Base-by-base conservation (phyloP, 495 filamentous ascomycete genomes). In the Lophium mytilinum region DNA sequence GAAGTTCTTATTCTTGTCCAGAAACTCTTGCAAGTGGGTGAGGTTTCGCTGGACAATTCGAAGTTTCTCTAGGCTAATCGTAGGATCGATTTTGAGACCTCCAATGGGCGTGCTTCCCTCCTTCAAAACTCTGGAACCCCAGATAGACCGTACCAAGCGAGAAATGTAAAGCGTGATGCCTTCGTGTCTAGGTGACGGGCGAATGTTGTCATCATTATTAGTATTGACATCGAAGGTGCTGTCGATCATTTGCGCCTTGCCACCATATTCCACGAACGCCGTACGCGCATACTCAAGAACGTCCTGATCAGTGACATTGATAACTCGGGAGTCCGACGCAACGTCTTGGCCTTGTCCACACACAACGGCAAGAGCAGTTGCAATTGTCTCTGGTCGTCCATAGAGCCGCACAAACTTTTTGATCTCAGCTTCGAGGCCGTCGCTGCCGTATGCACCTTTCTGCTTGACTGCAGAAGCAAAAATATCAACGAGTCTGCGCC, bases 281-380 rank as follows among this genome's bases (percentile, higher is more conserved):
- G 86, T 86, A 56, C 90, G 82, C 5, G 93, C 93, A 45, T 82
- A 79, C 61, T 93, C 89, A 18, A 92, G 74, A 18, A 95, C 85
- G 37, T 87, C 79, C 1, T 87, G 85, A 64, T 96, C 93, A n/a
- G 80, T 84, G 50, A 89, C 78, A 51, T 76, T 78, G 0, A 81
- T 78, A 0, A 89, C 75, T 48, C 88, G 81, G 21, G 80, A 76
- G 52, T 89, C 86, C 0, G 83, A 76, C 0, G 83, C 81, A 43
- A 90, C 78, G 62, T 92, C 89, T 19, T 84, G 80, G 15, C 88
- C 90, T 68, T 95, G 89, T 11, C 92, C 90, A 68, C 93, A 99
- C 12, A 90, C 90, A n/a, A 97, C 93, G 9, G 94, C 94, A 18
- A 99, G 77, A 9, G 94, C 89, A 52, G 90, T 91, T 0, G 94